Evolutionary conservation across 2,329 filamentous ascomycete species (phyloP).

Genomic region (Lasiodiplodia sp.): DNA sequence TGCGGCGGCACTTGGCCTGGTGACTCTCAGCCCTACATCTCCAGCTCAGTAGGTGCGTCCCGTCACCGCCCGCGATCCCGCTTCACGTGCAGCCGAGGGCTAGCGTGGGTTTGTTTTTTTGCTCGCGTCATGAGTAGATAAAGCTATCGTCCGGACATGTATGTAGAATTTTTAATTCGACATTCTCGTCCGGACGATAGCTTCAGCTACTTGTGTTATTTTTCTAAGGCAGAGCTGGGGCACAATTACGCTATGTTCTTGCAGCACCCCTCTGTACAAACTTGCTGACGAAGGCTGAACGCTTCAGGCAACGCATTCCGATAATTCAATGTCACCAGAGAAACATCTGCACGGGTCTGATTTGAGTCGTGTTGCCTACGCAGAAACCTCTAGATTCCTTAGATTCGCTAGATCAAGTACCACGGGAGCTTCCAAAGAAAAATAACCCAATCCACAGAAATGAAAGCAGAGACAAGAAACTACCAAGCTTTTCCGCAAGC

Average conservation of each 20-base stretch:
- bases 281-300: not conserved
- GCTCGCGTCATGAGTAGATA: no score
- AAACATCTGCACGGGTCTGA: not conserved
- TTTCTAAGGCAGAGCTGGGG: no score
- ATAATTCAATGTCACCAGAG: not conserved
- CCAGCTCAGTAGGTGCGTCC: not conserved
- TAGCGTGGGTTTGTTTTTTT: no score
- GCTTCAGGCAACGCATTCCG: not conserved
- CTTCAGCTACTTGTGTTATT: no score
- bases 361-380: not conserved
- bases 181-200: no score
- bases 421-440: not conserved
- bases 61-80: conserved; percentile 9
- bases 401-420: not conserved
- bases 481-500: not conserved
- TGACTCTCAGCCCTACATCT: conserved; percentile 12
- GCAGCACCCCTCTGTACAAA: not conserved
- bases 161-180: no score
- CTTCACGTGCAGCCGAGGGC: not conserved
- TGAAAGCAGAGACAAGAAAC: not conserved
- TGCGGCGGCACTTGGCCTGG: not conserved
- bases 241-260: no score
- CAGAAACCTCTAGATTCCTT: not conserved
- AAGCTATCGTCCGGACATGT: no score
- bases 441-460: not conserved